Evolutionary conservation across 1,139 yeast genomes (phyloP).

Genomic region (Meyerozyma sp.): DNA sequence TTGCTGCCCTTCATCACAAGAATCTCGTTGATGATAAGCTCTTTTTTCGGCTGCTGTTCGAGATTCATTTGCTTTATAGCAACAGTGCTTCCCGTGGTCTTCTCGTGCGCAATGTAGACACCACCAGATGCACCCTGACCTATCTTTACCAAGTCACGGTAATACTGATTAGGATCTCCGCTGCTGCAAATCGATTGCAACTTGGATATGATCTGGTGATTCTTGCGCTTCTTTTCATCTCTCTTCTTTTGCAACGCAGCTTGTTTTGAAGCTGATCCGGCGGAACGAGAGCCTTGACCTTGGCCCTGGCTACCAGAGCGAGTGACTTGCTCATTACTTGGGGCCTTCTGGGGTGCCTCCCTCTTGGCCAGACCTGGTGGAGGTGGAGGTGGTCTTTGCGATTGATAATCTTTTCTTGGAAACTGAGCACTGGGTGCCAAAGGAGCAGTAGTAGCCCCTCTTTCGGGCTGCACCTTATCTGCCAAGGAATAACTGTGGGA

Average conservation of each 20-base stretch:
- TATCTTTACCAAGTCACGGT: constrained; percentile 68
- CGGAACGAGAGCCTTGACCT: constrained; percentile 3
- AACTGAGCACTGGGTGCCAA: constrained; percentile 28
- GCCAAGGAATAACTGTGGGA: constrained; percentile 40
- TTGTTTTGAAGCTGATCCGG: constrained; percentile 26
- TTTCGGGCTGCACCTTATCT: constrained; percentile 15
- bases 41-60: constrained; percentile 92
- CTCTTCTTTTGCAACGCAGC: constrained; percentile 66
- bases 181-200: constrained; percentile 74
- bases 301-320: background rate
- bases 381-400: constrained; percentile 23
- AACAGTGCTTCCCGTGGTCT: constrained; percentile 53
- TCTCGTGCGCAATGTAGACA: constrained; percentile 83
- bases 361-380: constrained; percentile 10
- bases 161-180: constrained; percentile 79
- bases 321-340: constrained; percentile 6
- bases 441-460: constrained; percentile 39
- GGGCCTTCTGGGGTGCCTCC: constrained; percentile 6
- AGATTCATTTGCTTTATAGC: constrained; percentile 96
- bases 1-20: constrained; percentile 89
- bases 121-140: constrained; percentile 99
- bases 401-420: constrained; percentile 20
- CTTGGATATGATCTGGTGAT: constrained; percentile 64
- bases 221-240: constrained; percentile 65
- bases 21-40: constrained; percentile 84